Evolutionary conservation across 2,329 filamentous ascomycete species (phyloP), one percentile per base, ranked within the genome.

Genomic region (Didymella keratinophila): DNA sequence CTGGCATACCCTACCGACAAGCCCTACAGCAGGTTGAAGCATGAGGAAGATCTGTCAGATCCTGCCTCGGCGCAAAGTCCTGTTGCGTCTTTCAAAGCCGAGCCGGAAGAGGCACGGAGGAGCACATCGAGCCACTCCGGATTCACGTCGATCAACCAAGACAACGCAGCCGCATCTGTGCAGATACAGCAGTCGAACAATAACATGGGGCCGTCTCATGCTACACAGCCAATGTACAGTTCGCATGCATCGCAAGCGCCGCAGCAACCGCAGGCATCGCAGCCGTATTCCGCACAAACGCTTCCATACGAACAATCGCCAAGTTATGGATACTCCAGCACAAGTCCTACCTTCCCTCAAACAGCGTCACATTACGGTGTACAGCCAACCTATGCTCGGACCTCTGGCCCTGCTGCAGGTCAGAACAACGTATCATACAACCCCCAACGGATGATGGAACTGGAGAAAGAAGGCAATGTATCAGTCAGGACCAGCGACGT

Each of bases 1-100:
- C 8, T 54, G 10, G 28, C 30, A 27, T 42, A 54, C 11, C 51
- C 56, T 21, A 57, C 61, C 18, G 61, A 67, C 32, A 55, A 55
- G 45, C 58, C 58, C 1, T 63, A 67, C 16, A 58, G 58, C 23
- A 65, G 57, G 43, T 27, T 68, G 1, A 43, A 58, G 7, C 58
- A 68, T 16, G 63, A 68, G 20, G 58, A 65, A 10, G 66, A 65
- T 34, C 32, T 49, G 6, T 48, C 60, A 8, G 64, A 63, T 37
- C 32, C 44, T 21, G 27, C 27, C 7, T 48, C 30, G 12, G 28
- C 44, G 21, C 28, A 36, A 4, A 52, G 47, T 23, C 48, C 47
- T 21, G 20, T 49, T 0, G 23, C 45, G 3, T 36, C 43, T 18
- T 49, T 62, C 37, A 54, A 56, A 25, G 43, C 30, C 4, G 57